Base-by-base conservation (phyloP, 2,329 filamentous ascomycete genomes). In the Byssothecium circinans region DNA sequence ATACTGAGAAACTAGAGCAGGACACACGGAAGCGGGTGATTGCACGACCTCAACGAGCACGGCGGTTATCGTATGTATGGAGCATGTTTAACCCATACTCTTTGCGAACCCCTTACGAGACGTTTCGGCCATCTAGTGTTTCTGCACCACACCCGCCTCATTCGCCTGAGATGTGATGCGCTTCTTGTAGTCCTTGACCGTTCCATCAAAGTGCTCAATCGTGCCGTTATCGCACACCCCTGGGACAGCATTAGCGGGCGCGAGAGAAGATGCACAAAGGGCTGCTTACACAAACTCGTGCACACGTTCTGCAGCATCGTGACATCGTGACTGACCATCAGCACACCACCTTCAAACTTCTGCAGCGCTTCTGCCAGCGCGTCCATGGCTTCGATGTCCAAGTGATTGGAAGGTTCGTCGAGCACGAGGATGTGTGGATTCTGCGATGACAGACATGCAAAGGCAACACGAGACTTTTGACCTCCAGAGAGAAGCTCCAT, bases 311-410 rank as follows among this genome's bases (percentile, higher is more conserved):
- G 91, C 72, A 99, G 73, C 90, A 99, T 96, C 1, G 94, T 97
- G 44, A 99, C 94, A 69, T 99, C 94, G 87, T 99, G 94, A 66
- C 89, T 95, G 47, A 99, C 94, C 91, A 99, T 97, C 63, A 99
- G 78, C 46, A 99, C 91, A 70, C 94, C 94, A 52, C 94, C 94
- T 75, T 95, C 82, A 76, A 97, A 99, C 56, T 86, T 83, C 60
- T 84, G 81, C 60, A 99, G 78, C 14, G 94, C 94, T 23, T 87
- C 84, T 4, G 89, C 86, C 43, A 99, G 78, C 10, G 94, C 92
- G 71, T 99, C 94, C 94, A 99, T 96, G 56, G 94, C 94, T 73
- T 99, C 94, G 61, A 99, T 97, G 83, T 99, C 94, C 63, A 99
- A 78, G 74, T 99, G 94, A 78, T 99, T 99, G 56, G 90, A 96